Conservation (phyloP, 2,329 filamentous ascomycete species). For the Cladosporium sp. region DNA sequence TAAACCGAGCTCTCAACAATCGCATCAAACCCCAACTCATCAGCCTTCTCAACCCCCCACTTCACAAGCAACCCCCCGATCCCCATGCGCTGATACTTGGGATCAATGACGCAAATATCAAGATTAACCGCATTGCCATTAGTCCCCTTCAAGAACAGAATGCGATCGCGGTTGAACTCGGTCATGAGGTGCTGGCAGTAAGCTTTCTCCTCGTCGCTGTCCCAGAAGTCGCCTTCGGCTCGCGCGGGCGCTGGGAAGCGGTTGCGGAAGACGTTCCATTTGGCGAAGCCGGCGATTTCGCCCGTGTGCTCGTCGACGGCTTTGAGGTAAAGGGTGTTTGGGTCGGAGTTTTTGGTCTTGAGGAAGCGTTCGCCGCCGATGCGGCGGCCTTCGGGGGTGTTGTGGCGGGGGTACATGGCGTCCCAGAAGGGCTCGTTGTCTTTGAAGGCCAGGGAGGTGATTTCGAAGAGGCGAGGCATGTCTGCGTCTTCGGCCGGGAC, state of each 20-base stretch:
- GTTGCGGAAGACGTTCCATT: constrained; percentile 33
- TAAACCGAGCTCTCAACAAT: constrained; percentile 34
- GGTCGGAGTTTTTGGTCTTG: constrained; percentile 25
- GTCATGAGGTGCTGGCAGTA: constrained; percentile 26
- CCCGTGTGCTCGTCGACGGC: constrained; percentile 30
- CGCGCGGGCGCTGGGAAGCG: constrained; percentile 20
- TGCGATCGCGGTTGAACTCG: constrained; percentile 26
- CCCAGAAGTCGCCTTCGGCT: constrained; percentile 25
- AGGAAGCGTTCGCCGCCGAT: constrained; percentile 29
- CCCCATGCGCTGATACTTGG: constrained; percentile 30
- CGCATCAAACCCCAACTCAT: constrained; percentile 30
- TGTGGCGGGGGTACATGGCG: constrained; percentile 30
- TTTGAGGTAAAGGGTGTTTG: constrained; percentile 31
- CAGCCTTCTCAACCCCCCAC: constrained; percentile 34
- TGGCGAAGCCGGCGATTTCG: constrained; percentile 35
- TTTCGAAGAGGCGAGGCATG: constrained; percentile 34
- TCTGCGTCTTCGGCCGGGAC: constrained; percentile 32
- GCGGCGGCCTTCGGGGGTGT: constrained; percentile 27
- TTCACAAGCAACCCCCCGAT: constrained; percentile 31
- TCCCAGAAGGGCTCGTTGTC: constrained; percentile 33
- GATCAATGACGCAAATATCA: constrained; percentile 34
- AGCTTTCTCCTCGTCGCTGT: constrained; percentile 24
- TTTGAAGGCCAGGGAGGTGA: constrained; percentile 31
- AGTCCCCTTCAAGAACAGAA: constrained; percentile 26
- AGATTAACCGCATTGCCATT: constrained; percentile 32